Percentiles rank a stretch among this genome's conserved stretches.
These are phyloP conservation scores for Claviceps pazoutovae DNA, from an alignment of 2,329 filamentous ascomycete species.

Conservation along the genomic window DNA sequence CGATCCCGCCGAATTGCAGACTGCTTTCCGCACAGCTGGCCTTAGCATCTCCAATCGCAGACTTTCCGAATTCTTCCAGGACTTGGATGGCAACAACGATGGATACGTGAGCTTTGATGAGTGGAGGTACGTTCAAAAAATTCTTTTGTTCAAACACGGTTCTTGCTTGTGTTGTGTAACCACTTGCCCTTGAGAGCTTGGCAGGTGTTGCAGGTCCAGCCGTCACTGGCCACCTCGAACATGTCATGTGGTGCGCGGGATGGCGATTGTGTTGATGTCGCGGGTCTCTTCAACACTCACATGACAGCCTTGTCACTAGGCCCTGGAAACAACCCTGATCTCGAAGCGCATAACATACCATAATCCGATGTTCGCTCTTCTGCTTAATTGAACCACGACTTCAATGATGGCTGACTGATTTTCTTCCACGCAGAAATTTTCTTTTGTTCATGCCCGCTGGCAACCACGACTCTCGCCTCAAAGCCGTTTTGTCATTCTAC, in stretches of 20 bases:
- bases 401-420: constrained; percentile 6
- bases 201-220: not conserved
- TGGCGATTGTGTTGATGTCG: too few species aligned
- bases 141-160: not conserved
- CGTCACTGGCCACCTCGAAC: constrained; percentile 1
- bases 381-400: not conserved
- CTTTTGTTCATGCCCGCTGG: constrained; percentile 68
- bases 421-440: constrained; percentile 53
- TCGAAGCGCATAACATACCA: too few species aligned
- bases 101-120: constrained; percentile 82
- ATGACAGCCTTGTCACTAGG: too few species aligned
- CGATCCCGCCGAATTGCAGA: constrained; percentile 69
- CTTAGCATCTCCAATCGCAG: constrained; percentile 64
- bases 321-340: too few species aligned
- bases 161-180: not conserved
- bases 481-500: constrained; percentile 81
- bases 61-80: constrained; percentile 71
- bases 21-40: constrained; percentile 65
- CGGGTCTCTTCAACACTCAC: too few species aligned
- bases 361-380: not conserved
- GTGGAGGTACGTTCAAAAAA: constrained; percentile 65
- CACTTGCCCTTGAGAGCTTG: not conserved
- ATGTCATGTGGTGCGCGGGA: not conserved
- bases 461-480: constrained; percentile 55
- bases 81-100: constrained; percentile 82